Evolutionary conservation across 768 basidiomycete species (phyloP).

Genomic region (Tylopilus vinaceipallidus): DNA sequence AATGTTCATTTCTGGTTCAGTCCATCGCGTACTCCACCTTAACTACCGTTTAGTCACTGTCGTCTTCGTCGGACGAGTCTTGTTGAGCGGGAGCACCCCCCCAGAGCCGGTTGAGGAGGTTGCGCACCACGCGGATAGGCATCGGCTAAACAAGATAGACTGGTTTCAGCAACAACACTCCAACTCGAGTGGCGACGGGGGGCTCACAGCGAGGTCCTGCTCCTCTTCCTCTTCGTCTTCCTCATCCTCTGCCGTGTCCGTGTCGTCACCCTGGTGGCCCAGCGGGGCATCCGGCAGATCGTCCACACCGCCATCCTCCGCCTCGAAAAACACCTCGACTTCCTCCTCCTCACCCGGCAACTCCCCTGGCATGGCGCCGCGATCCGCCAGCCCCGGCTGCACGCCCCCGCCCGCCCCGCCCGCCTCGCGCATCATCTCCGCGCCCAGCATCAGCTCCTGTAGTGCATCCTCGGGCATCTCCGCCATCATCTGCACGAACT

Average conservation of each 20-base stretch:
- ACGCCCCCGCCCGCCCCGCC: conserved; percentile 26
- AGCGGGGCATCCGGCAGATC: conserved; percentile 16
- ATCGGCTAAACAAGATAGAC: conserved; percentile 44
- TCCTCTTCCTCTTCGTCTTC: conserved; percentile 46
- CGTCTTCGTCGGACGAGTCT: conserved; percentile 23
- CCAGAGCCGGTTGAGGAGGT: conserved; percentile 61
- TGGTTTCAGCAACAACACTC: background rate
- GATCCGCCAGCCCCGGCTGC: conserved; percentile 21
- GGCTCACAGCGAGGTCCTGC: conserved; percentile 45
- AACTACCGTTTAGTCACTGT: conserved; percentile 5
- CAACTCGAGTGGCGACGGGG: too few relatives aligned
- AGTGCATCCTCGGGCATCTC: conserved; percentile 57
- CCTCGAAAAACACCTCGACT: conserved; percentile 22
- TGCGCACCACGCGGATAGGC: conserved; percentile 55
- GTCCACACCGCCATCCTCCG: conserved; percentile 26
- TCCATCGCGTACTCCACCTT: too few relatives aligned
- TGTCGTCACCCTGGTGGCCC: conserved; percentile 26
- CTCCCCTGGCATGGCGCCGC: conserved; percentile 38
- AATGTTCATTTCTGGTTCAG: too few relatives aligned
- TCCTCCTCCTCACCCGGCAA: conserved; percentile 45
- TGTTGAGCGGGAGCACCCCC: conserved; percentile 31
- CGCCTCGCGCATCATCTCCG: conserved; percentile 38
- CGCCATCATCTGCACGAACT: conserved; percentile 56
- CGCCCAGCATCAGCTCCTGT: conserved; percentile 55
- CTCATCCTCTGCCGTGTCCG: conserved; percentile 36